Conservation (phyloP, 2,329 filamentous ascomycete genomes). For the Didymellaceae sp. region DNA sequence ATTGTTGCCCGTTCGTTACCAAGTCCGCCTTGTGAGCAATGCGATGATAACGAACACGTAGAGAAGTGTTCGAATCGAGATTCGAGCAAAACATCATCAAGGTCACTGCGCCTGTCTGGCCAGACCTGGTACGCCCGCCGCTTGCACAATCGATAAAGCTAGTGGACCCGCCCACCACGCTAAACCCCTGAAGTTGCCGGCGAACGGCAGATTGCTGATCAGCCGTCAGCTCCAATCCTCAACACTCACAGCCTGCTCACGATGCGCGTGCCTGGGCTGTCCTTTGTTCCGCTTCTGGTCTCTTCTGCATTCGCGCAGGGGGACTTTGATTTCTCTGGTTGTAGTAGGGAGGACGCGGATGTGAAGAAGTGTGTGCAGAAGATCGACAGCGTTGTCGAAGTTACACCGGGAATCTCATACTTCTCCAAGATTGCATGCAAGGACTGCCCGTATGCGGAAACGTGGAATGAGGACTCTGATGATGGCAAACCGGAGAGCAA, state of each 20-base stretch:
- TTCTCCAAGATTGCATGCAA: conserved; percentile 41
- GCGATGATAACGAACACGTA: no score
- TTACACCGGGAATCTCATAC: conserved; percentile 36
- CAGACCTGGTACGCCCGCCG: no score
- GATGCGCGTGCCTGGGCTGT: conserved; percentile 15
- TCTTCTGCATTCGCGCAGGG: conserved; percentile 11
- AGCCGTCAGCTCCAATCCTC: conserved; percentile 6
- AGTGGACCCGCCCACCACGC: conserved; percentile 4
- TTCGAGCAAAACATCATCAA: no score
- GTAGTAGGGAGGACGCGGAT: conserved; percentile 14
- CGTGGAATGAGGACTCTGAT: conserved; percentile 3
- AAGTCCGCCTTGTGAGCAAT: background rate
- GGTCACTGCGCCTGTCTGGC: background rate
- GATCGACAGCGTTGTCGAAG: conserved; percentile 31
- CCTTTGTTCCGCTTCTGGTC: conserved; percentile 20
- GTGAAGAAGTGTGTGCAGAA: conserved; percentile 30
- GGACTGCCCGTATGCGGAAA: conserved; percentile 31
- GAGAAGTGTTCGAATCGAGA: no score
- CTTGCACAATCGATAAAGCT: conserved; percentile 11
- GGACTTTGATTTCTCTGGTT: conserved; percentile 24
- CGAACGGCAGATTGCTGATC: conserved; percentile 8
- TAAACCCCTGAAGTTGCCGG: conserved; percentile 13
- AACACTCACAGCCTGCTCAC: conserved; percentile 16
- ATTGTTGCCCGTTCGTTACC: no score
- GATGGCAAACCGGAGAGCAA: conserved; percentile 9